phyloP scores from a whole-genome alignment of 208 protist species.

The Crithidia thermophila region DNA sequence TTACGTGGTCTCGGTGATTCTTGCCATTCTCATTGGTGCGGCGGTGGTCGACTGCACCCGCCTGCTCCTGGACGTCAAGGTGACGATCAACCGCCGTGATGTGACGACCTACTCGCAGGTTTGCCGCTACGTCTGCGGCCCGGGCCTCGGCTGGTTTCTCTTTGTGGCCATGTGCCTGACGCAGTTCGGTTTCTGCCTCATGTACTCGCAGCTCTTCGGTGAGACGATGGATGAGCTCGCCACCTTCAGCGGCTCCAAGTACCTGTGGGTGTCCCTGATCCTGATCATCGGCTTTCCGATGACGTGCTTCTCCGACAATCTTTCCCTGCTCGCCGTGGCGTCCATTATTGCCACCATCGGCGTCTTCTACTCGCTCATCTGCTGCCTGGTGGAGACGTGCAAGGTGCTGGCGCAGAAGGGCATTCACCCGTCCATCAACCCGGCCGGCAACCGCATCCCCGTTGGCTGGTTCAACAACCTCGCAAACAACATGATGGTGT shows the following conservation, averaged over 20 bases:
- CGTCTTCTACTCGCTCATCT: slow-evolving; percentile 65
- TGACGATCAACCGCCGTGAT: slow-evolving; percentile 59
- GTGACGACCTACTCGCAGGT: slow-evolving; percentile 77
- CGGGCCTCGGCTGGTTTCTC: slow-evolving; percentile 56
- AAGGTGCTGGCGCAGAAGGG: slow-evolving; percentile 26
- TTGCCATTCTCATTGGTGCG: slow-evolving; percentile 53
- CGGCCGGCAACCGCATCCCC: slow-evolving; percentile 34
- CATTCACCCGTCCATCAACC: slow-evolving; percentile 26
- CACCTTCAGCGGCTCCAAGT: slow-evolving; percentile 40
- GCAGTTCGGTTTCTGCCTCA: slow-evolving; percentile 88
- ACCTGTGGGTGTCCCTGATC: slow-evolving; percentile 55
- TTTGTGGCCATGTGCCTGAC: slow-evolving; percentile 72
- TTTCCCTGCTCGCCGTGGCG: slow-evolving; percentile 56
- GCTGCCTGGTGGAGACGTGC: slow-evolving; percentile 39
- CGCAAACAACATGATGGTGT: slow-evolving; percentile 75
- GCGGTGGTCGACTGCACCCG: slow-evolving; percentile 78
- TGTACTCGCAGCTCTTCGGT: slow-evolving; percentile 73
- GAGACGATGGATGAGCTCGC: slow-evolving; percentile 58
- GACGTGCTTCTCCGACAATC: slow-evolving; percentile 61
- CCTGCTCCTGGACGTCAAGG: slow-evolving; percentile 63
- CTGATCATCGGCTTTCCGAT: slow-evolving; percentile 64
- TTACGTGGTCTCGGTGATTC: slow-evolving; percentile 51
- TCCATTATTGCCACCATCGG: slow-evolving; percentile 66
- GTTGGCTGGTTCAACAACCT: slow-evolving; percentile 72
- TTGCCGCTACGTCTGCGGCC: slow-evolving; percentile 61